phyloP scores from a whole-genome alignment of 2,329 filamentous ascomycete species.

The Apiospora arundinis region DNA sequence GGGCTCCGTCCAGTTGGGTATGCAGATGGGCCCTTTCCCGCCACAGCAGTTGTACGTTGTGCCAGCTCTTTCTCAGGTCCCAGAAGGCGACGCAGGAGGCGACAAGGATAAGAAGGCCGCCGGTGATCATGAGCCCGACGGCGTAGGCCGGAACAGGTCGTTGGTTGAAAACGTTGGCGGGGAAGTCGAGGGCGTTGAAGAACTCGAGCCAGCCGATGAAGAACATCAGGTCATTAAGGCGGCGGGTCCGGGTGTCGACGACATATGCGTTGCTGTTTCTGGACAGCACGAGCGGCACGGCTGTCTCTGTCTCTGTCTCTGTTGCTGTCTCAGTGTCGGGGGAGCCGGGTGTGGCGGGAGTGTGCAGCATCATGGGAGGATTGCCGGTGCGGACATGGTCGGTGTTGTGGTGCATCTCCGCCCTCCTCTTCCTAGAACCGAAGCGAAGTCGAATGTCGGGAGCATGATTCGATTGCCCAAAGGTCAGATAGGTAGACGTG shows the following conservation, averaged over 20 bases:
- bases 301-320: background rate
- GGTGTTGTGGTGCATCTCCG: background rate
- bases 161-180: slow-evolving; percentile 63
- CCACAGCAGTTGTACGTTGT: slow-evolving; percentile 53
- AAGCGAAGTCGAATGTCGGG: background rate
- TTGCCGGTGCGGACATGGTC: background rate
- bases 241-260: background rate
- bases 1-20: slow-evolving; percentile 25
- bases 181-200: slow-evolving; percentile 62
- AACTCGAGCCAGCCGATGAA: slow-evolving; percentile 59
- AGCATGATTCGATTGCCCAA: background rate
- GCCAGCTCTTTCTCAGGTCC: slow-evolving; percentile 51
- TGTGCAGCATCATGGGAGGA: background rate
- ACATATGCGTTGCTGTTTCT: background rate
- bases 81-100: slow-evolving; percentile 52
- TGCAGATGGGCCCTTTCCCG: slow-evolving; percentile 46
- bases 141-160: slow-evolving; percentile 56
- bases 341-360: background rate
- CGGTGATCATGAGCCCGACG: slow-evolving; percentile 58
- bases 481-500: background rate
- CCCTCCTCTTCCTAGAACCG: slow-evolving; percentile 8
- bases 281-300: slow-evolving; percentile 3
- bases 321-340: background rate
- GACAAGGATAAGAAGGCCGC: slow-evolving; percentile 52
- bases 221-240: slow-evolving; percentile 41